Base-by-base conservation (phyloP, 441 rosid species). In the Lepidium campestre region DNA sequence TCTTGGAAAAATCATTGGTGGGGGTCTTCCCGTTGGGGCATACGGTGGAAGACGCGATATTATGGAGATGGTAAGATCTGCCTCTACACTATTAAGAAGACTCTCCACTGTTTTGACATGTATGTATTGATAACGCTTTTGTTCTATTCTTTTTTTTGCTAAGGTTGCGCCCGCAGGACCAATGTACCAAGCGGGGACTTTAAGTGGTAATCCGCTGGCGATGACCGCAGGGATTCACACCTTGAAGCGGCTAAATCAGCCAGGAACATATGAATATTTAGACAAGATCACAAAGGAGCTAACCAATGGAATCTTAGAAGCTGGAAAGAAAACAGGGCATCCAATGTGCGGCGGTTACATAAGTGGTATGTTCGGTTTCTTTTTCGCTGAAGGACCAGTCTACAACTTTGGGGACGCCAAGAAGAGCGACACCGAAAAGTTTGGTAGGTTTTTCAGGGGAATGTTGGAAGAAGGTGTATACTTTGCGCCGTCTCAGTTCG, bases 11-110 rank as follows among this genome's bases (percentile, higher is more conserved):
- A 89, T 94, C 71, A 91, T 91, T 5, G 99, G 97, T 7, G 99
- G 99, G 4, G 99, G 99, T 67, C 83, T 89, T 49, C 97, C 97
- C 0, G 96, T 91, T 18, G 97, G 99, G 57, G 99, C 99, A 6
- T 93, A 87, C 41, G 99, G 99, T 69, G 99, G 99, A 42, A 86
- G 91, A 73, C 81, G 85, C 62, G 97, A 93, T 31, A 86, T 93
- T 8, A 89, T 93, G 96, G 88, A 91, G 80, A 85, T 86, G 95
- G 96, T 93, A 54, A 73, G 35, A 35, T 31, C 11, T 46, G 15
- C 3, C 10, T 45, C 34, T 19, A 10, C 1, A 17, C 50, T 15
- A 29, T 11, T 0, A 29, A 44, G 7, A n/a, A 40, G 12, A 31
- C 22, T 41, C 8, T 54, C 10, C 10, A 6, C 10, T 6, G 4